A percentile compares a stretch with the other conserved stretches of the same genome.
Evolutionary conservation across 495 filamentous ascomycete species (phyloP).

Genomic region (Darksidea phi): DNA sequence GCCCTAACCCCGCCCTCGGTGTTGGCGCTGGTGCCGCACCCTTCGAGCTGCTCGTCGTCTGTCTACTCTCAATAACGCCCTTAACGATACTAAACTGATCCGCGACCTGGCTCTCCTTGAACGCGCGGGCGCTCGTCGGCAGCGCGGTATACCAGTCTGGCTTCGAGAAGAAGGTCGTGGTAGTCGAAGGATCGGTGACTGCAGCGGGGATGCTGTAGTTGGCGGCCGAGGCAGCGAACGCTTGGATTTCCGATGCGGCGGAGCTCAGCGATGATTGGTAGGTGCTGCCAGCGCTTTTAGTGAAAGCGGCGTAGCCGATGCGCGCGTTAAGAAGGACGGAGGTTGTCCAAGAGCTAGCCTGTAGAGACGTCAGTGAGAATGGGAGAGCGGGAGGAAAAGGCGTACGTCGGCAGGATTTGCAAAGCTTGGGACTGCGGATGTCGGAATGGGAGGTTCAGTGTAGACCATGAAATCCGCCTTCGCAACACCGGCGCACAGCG

Average conservation of each 20-base stretch:
- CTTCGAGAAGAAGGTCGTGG: neutral
- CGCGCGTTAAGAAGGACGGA: neutral
- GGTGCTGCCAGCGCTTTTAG: neutral
- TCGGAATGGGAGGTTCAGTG: neutral
- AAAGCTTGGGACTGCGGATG: neutral
- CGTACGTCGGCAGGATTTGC: neutral
- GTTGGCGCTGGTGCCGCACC: neutral
- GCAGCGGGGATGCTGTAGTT: conserved; percentile 2
- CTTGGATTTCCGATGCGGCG: neutral
- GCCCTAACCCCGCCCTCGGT: neutral
- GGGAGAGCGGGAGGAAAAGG: neutral
- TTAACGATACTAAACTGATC: neutral
- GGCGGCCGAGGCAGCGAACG: neutral
- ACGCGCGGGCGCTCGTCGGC: neutral
- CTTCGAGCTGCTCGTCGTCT: neutral
- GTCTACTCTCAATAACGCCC: neutral
- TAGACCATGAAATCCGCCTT: neutral
- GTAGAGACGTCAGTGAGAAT: neutral
- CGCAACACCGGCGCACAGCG: neutral
- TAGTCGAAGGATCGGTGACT: neutral
- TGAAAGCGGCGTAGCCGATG: neutral
- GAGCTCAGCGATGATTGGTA: neutral
- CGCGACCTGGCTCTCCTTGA: neutral
- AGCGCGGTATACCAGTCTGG: neutral
- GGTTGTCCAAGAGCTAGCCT: neutral